Base-by-base conservation (phyloP, 805 yeast genomes). In the Blastobotrys peoriensis region DNA sequence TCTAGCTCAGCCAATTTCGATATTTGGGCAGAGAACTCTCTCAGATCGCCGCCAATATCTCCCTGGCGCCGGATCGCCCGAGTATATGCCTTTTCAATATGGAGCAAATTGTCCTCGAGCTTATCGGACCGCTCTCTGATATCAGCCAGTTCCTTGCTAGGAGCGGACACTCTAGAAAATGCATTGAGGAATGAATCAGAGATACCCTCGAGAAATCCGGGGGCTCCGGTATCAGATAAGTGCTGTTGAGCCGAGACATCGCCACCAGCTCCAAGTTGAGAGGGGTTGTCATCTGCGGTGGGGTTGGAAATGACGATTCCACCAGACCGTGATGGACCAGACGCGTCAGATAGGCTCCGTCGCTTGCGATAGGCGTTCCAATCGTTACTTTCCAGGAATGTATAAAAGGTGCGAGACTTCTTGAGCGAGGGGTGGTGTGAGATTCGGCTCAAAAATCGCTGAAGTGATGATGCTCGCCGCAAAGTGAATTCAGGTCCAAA, bases 181-280 rank as follows among this genome's bases (percentile, higher is more conserved):
- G 95, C 95, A 59, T 91, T 91, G 83, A 91, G 84, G 36, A 93
- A 79, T 2, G 85, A 82, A 59, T 91, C 98, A 0, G 95, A 81
- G n/a, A 91, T 73, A 10, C 86, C 79, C 41, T 93, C 98, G 49
- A 78, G 75, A 36, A 76, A 75, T 21, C 75, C 76, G 15, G 28
- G 36, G 28, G 34, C 38, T 16, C 43, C 51, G 15, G 36, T 33
- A 25, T 25, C 30, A 8, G 30, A 25, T 8, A 8, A 8, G 10
- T 13, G 30, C 8, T 8, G 30, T 8, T 25, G 30, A 13, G 13
- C 13, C 13, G 30, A 25, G 13, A 8, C 13, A 25, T 8, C 8
- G 8, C 13, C 30, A 25, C 13, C 30, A 25, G 8, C 10, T 25
- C 10, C 10, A 25, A 8, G 48, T 59, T 55, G 22, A 61, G 22